Percentiles rank a stretch among this genome's conserved stretches.
Conservation (phyloP, 306 rosid species). For the Alnus glutinosa region DNA sequence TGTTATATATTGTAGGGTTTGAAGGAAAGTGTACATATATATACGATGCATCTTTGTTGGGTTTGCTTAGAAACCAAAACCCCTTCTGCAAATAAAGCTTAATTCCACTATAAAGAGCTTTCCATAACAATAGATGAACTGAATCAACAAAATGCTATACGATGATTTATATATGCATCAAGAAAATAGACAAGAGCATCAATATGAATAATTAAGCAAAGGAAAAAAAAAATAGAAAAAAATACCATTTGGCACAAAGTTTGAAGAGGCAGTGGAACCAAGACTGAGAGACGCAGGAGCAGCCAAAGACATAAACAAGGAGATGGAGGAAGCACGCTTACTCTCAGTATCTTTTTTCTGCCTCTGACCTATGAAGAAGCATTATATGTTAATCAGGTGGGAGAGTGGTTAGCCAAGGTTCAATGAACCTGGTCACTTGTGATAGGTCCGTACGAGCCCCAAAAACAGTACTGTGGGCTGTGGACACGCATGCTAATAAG, state of each 20-base stretch:
- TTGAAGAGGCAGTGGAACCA: conserved; percentile 3
- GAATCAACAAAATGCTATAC: not conserved
- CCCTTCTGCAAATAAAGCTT: not conserved
- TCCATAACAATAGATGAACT: not conserved
- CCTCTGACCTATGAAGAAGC: conserved; percentile 8
- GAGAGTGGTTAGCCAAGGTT: conserved; percentile 14
- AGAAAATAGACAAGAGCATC: too few species aligned
- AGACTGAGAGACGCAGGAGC: conserved; percentile 4
- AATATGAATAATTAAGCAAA: not conserved
- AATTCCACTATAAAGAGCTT: not conserved
- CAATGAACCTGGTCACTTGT: conserved; percentile 58
- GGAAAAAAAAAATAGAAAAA: conserved; percentile 11
- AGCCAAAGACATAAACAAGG: conserved; percentile 10
- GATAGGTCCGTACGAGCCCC: not conserved
- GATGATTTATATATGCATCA: not conserved
- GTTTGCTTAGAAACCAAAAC: not conserved
- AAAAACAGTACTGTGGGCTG: not conserved
- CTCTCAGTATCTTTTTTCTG: conserved; percentile 12
- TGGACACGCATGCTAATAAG: conserved; percentile 13
- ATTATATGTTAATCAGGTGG: conserved; percentile 19
- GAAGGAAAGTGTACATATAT: not conserved
- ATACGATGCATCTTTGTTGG: not conserved
- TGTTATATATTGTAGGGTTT: not conserved
- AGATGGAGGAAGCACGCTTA: not conserved
- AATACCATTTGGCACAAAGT: conserved; percentile 29